A percentile compares a stretch with the other conserved stretches of the same genome.
Conservation (phyloP, 78 protist species). For the Dictyostelium discoideum region dicty_2.7 NC_007089.4:2185001-2185500, state of each 20-base stretch:
- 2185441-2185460: not conserved
- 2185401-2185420: conserved; percentile 27
- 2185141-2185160: conserved; percentile 54
- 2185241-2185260: conserved; percentile 61
- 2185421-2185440: conserved; percentile 57
- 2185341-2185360: conserved; percentile 57
- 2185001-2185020: conserved; percentile 68
- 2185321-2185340: conserved; percentile 57
- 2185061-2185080: conserved; percentile 51
- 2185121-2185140: conserved; percentile 22
- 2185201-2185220: conserved; percentile 35
- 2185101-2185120: conserved; percentile 55
- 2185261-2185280: conserved; percentile 42
- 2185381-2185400: conserved; percentile 48
- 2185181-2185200: conserved; percentile 27
- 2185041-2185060: conserved; percentile 49
- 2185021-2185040: conserved; percentile 61
- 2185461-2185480: not conserved
- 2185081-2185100: conserved; percentile 48
- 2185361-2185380: conserved; percentile 20
- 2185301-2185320: conserved; percentile 54
- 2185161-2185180: conserved; percentile 14
- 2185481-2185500: not conserved
- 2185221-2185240: conserved; percentile 29
- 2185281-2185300: conserved; percentile 76